phyloP scores from a whole-genome alignment of 2,329 filamentous ascomycete genomes.

The Clonostachys chloroleuca region DNA sequence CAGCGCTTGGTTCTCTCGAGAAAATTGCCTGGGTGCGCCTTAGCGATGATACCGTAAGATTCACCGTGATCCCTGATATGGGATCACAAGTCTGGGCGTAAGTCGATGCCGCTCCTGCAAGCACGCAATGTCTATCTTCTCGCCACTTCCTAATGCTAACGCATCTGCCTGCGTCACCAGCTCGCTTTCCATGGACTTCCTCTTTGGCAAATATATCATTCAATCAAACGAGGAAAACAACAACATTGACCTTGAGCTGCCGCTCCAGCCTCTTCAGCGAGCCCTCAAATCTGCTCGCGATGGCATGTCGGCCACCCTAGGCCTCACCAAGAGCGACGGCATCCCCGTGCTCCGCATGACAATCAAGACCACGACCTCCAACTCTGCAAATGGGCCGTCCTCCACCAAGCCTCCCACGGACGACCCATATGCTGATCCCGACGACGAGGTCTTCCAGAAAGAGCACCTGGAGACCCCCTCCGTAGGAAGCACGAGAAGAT shows the following conservation, averaged over 20 bases:
- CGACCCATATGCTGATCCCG: slow-evolving; percentile 31
- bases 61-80: slow-evolving; percentile 92
- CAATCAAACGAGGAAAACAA: slow-evolving; percentile 80
- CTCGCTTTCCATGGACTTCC: slow-evolving; percentile 67
- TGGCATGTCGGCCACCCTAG: slow-evolving; percentile 76
- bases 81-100: slow-evolving; percentile 96
- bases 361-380: slow-evolving; percentile 69
- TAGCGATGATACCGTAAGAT: slow-evolving; percentile 81
- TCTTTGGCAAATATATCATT: slow-evolving; percentile 82
- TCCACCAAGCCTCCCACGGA: slow-evolving; percentile 22
- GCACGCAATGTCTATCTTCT: no score
- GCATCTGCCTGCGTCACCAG: slow-evolving; percentile 20
- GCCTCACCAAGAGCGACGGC: slow-evolving; percentile 89
- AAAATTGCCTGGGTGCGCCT: slow-evolving; percentile 90
- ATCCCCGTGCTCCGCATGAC: slow-evolving; percentile 85
- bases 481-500: slow-evolving; percentile 78
- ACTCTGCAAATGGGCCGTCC: slow-evolving; percentile 17
- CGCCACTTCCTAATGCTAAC: no score
- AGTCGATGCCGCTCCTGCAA: slow-evolving; percentile 24
- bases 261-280: slow-evolving; percentile 80
- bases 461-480: slow-evolving; percentile 52
- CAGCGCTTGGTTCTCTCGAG: slow-evolving; percentile 62
- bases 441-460: slow-evolving; percentile 37
- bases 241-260: slow-evolving; percentile 94
- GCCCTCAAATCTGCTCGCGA: slow-evolving; percentile 87